Percentiles rank a stretch among this genome's conserved stretches.
Conservation (phyloP, 805 yeast genomes). For the Pichia exigua region DNA sequence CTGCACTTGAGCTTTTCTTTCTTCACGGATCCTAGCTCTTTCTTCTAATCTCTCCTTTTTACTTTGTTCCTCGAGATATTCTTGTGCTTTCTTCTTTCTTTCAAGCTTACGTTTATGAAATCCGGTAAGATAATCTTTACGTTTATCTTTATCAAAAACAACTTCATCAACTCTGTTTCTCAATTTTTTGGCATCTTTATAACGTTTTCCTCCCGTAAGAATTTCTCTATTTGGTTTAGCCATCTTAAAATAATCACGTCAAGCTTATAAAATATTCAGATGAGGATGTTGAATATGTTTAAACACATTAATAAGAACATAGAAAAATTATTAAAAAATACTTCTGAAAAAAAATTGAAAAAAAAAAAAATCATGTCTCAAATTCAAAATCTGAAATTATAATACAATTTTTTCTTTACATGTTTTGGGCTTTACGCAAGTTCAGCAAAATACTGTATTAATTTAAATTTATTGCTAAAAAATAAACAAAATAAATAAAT, state of each 20-base stretch:
- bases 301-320: background rate
- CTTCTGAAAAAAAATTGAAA: background rate
- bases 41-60: constrained; percentile 67
- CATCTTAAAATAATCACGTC: constrained; percentile 10
- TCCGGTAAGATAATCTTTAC: constrained; percentile 84
- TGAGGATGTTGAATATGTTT: background rate
- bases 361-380: background rate
- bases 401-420: too few relatives aligned
- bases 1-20: constrained; percentile 57
- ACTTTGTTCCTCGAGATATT: constrained; percentile 67
- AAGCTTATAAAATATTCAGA: background rate
- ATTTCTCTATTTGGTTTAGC: constrained; percentile 64
- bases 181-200: constrained; percentile 59
- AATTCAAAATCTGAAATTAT: background rate
- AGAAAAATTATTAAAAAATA: too few relatives aligned
- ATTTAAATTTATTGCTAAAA: background rate
- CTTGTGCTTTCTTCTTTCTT: constrained; percentile 81
- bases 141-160: constrained; percentile 68
- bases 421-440: too few relatives aligned
- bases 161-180: constrained; percentile 76
- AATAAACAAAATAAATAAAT: background rate
- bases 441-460: too few relatives aligned
- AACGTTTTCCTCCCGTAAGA: constrained; percentile 79
- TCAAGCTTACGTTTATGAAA: constrained; percentile 90
- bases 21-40: constrained; percentile 62